A percentile compares a stretch with the other conserved stretches of the same genome.
Conservation (phyloP, 768 basidiomycete genomes). For the Pisolithus orientalis region DNA sequence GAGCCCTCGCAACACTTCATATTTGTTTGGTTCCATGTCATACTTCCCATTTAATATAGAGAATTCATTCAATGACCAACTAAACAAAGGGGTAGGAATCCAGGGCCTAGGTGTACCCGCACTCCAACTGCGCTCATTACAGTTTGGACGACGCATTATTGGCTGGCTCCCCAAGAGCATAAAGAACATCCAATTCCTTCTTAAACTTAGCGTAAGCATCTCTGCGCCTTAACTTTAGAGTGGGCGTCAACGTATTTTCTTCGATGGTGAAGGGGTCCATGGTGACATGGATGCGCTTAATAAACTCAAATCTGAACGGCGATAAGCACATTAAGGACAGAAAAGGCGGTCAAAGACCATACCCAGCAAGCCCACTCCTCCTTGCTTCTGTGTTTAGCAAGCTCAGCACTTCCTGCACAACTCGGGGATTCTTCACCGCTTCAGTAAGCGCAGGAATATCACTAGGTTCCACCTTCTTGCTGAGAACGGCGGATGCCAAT, state of each 20-base stretch:
- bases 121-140: conserved; percentile 6
- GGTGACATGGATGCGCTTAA: conserved; percentile 77
- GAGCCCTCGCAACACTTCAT: too few relatives aligned
- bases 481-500: conserved; percentile 47
- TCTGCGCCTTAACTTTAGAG: conserved; percentile 79
- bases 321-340: background rate
- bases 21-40: too few relatives aligned
- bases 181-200: conserved; percentile 65
- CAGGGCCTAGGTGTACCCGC: too few relatives aligned
- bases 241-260: conserved; percentile 83
- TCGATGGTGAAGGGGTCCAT: conserved; percentile 72
- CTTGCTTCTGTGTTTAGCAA: conserved; percentile 54
- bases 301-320: conserved; percentile 70
- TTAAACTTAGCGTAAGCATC: conserved; percentile 74
- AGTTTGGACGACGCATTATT: conserved; percentile 23
- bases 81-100: too few relatives aligned
- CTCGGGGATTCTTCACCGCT: conserved; percentile 53
- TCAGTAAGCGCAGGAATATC: conserved; percentile 46
- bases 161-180: conserved; percentile 55
- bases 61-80: too few relatives aligned
- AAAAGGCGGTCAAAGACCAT: conserved; percentile 14
- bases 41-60: too few relatives aligned
- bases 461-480: conserved; percentile 44
- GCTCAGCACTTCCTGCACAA: conserved; percentile 50
- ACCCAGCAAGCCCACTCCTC: conserved; percentile 75